A percentile compares a stretch with the other conserved stretches of the same genome.
phyloP scores from a whole-genome alignment of 129 eudicot species.

The Apium graveolens region DNA sequence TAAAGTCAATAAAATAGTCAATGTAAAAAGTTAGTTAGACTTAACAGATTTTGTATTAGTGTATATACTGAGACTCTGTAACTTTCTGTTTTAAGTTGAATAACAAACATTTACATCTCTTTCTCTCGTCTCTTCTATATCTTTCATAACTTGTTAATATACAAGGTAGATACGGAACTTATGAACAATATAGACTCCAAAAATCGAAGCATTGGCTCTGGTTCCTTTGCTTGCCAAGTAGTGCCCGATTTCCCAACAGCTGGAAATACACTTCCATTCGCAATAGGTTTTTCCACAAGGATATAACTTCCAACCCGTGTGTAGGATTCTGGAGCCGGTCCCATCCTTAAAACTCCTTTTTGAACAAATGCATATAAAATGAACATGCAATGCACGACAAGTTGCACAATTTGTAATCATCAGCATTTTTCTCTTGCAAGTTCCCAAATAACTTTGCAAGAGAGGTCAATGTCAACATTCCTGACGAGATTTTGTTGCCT shows the following conservation, averaged over 20 bases:
- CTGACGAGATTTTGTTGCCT: slow-evolving; percentile 13
- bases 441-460: slow-evolving; percentile 5
- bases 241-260: slow-evolving; percentile 28
- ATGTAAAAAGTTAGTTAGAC: no score
- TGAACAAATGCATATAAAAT: slow-evolving; percentile 18
- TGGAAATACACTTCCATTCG: slow-evolving; percentile 31
- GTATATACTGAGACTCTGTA: no score
- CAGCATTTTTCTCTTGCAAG: slow-evolving; percentile 14
- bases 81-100: no score
- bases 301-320: slow-evolving; percentile 10
- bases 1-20: no score
- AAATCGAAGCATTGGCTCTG: slow-evolving; percentile 6
- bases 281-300: slow-evolving; percentile 19
- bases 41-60: no score
- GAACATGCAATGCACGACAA: slow-evolving; percentile 25
- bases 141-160: no score
- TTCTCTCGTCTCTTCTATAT: no score
- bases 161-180: no score
- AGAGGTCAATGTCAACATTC: slow-evolving; percentile 10
- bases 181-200: no score
- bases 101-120: no score
- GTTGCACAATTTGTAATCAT: slow-evolving; percentile 25
- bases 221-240: slow-evolving; percentile 27
- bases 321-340: background rate
- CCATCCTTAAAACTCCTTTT: background rate